Conservation (phyloP, 768 basidiomycete species). For the Tricholoma flavovirens region DNA sequence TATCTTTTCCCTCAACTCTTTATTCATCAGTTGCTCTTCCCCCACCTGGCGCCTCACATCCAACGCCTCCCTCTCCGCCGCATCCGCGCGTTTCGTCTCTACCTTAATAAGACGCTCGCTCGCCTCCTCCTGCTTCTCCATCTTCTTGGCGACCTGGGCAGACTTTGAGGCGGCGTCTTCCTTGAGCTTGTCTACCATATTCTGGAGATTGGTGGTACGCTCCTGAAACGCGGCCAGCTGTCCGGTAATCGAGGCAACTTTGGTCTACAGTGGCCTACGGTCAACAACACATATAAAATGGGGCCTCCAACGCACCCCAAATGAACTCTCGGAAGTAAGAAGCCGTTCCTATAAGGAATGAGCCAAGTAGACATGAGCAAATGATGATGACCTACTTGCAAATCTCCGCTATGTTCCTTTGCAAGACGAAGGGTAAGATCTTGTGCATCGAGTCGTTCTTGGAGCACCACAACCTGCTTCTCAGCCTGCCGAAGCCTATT, state of each 20-base stretch:
- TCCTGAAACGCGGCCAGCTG: constrained; percentile 38
- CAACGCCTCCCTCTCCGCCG: constrained; percentile 21
- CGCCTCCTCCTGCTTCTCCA: constrained; percentile 21
- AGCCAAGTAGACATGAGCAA: neutral
- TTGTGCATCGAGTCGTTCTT: constrained; percentile 60
- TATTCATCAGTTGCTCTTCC: constrained; percentile 10
- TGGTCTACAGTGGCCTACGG: constrained; percentile 6
- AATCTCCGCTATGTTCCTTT: constrained; percentile 49
- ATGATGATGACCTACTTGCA: constrained; percentile 27
- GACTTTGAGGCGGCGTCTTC: constrained; percentile 21
- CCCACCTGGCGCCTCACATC: constrained; percentile 15
- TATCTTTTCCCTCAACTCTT: constrained; percentile 8
- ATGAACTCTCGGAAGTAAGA: constrained; percentile 26
- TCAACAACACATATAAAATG: neutral
- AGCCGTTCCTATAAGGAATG: constrained; percentile 32
- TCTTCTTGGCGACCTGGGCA: constrained; percentile 23
- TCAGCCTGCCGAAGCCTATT: constrained; percentile 8
- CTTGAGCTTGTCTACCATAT: constrained; percentile 18
- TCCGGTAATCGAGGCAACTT: constrained; percentile 27
- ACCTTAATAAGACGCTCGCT: constrained; percentile 21
- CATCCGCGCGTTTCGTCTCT: constrained; percentile 21
- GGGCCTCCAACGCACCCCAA: constrained; percentile 24
- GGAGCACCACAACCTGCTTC: constrained; percentile 22
- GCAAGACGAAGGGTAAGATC: constrained; percentile 44
- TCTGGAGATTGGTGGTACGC: constrained; percentile 28